Evolutionary conservation across 2,329 filamentous ascomycete species (phyloP), one percentile per base, ranked within the genome.

Genomic region (Fusarium cyanostomum): DNA sequence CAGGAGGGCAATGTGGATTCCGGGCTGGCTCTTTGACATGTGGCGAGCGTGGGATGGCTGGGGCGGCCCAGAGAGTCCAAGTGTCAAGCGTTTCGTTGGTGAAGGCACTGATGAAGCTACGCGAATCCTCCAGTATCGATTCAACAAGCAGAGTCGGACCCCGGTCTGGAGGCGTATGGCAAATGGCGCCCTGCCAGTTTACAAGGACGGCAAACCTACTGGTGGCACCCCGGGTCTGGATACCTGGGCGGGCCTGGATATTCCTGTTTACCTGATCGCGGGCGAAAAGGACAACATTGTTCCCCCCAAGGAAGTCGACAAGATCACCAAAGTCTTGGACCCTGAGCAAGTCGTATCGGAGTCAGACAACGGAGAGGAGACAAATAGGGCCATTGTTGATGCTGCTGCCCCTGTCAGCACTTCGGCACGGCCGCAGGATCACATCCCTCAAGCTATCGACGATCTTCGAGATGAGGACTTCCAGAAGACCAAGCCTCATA

Each of bases 121-220:
- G 2, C 88, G 86, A 70, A 81, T 82, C 53, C 80, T 92, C 31
- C 92, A 94, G 73, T 75, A 89, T 54, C 84, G 84, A 4, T 94
- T 89, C 78, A 98, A 98, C 73, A 83, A 85, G 57, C 92, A 97
- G 73, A 97, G 92, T 62, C 87, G 84, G 64, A 95, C 93, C 0
- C 83, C 89, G 0, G 91, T 95, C 0, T 97, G 92, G 84, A 86
- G 91, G 65, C 87, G 92, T 34, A 93, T 96, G 87, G 88, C 89
- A 1, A 87, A 83, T 74, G 92, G 93, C 0, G 82, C 83, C 46
- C 80, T 95, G 21, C 89, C 92, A 0, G 77, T 74, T 0, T 89
- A 89, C 56, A 74, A 81, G 4, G 72, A 81, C 8, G 85, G 83
- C 2, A 74, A 81, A 24, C 76, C 86, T 1, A 72, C 74, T 8